These are phyloP conservation scores for Carex scoparia DNA, from an alignment of 176 grass and related monocot species.

Conservation along the genomic window DNA sequence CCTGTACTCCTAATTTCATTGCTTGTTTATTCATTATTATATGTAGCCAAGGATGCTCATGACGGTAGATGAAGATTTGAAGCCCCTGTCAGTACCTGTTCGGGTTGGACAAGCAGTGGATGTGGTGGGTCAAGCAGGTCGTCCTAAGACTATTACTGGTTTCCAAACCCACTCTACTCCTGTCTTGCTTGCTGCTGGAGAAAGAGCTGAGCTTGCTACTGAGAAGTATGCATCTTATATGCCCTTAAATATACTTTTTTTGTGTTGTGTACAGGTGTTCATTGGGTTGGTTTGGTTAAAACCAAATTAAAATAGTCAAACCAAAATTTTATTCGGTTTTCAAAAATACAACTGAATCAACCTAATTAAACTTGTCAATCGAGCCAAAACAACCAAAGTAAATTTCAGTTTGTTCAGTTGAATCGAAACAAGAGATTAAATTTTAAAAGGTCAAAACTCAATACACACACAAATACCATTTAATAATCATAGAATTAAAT, in stretches of 20 bases:
- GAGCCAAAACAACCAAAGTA: too few relatives aligned
- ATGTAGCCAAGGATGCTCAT: slow-evolving; percentile 93
- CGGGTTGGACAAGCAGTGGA: slow-evolving; percentile 96
- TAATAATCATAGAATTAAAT: too few relatives aligned
- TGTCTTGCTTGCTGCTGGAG: slow-evolving; percentile 86
- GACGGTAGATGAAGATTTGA: slow-evolving; percentile 92
- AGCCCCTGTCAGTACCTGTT: slow-evolving; percentile 81
- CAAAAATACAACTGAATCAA: too few relatives aligned
- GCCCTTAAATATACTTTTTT: not conserved
- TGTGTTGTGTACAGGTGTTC: not conserved
- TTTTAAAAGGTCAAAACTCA: too few relatives aligned
- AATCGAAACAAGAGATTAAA: too few relatives aligned
- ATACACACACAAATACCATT: too few relatives aligned
- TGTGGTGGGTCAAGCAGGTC: slow-evolving; percentile 93
- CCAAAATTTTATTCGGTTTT: too few relatives aligned
- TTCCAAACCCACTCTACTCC: slow-evolving; percentile 98
- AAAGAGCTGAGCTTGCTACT: slow-evolving; percentile 84
- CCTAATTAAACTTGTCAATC: too few relatives aligned
- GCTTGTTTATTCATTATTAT: not conserved
- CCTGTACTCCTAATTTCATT: slow-evolving; percentile 3
- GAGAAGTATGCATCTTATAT: slow-evolving; percentile 61
- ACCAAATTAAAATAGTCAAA: too few relatives aligned
- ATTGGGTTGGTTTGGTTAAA: too few relatives aligned
- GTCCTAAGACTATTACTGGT: slow-evolving; percentile 95
- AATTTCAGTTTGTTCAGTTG: too few relatives aligned